Base-by-base conservation (phyloP, 2,329 filamentous ascomycete species). In the Talaromyces sp. region DNA sequence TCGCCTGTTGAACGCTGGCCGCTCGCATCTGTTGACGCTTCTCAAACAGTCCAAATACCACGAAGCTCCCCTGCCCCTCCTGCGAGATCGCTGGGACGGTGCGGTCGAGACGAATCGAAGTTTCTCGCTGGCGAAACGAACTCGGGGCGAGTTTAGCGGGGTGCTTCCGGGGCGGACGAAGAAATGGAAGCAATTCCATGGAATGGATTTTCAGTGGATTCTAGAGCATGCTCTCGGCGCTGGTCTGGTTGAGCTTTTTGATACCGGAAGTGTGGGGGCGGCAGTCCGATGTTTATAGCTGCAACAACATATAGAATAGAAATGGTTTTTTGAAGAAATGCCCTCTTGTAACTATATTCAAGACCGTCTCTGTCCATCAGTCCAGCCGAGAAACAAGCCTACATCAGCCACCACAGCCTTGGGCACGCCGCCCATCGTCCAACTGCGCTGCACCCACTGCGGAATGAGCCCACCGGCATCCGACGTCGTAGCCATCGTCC, bases 1-100 rank as follows among this genome's bases (percentile, higher is more conserved):
- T 56, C 82, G 83, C 55, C 77, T 88, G 8, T 74, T 88, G 3
- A 77, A 78, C 18, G 76, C 81, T 31, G 83, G 83, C 14, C 81
- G 86, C 6, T 73, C 76, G 5, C 85, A 87, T 67, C 71, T 88
- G 2, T 68, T 87, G 4, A 67, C 73, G 14, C 75, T 87, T 2
- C 71, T 88, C 1, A 75, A 73, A 27, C 83, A 83, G 66, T 81
- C 80, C 14, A 79, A 76, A 56, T 81, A 80, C 65, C 77, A 78
- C 47, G 85, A 87, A 69, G 80, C 80, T 1, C 85, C 85, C 0
- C 66, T 84, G 33, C 76, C 79, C 51, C 70, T 85, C 7, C 73
- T 88, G 7, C 78, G 78, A 28, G 85, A 88, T 68, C 82, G 83
- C 23, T 89, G 86, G 86, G 83, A 88, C 63, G 86, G 86, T n/a